Conservation (phyloP, 1,139 yeast genomes). For the Casaregolazyma suthepensis region DNA sequence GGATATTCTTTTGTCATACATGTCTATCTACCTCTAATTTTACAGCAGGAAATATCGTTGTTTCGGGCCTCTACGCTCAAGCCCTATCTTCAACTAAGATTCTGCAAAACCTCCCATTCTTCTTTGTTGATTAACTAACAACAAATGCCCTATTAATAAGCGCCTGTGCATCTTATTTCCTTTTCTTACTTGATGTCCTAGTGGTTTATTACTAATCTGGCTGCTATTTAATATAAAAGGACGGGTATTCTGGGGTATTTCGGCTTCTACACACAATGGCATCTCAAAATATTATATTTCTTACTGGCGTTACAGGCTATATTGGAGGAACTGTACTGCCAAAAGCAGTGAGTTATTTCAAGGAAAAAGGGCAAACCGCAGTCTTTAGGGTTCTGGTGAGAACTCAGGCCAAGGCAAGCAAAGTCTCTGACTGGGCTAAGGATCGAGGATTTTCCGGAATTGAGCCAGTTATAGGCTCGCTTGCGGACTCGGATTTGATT, state of each 20-base stretch:
- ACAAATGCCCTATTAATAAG: background rate
- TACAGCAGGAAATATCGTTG: no score
- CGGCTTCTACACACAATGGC: background rate
- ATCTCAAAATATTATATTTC: slow-evolving; percentile 11
- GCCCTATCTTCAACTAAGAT: no score
- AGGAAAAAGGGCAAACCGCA: slow-evolving; percentile 20
- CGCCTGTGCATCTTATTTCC: background rate
- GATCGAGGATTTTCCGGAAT: slow-evolving; percentile 13
- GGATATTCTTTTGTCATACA: background rate
- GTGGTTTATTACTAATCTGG: background rate
- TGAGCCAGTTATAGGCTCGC: slow-evolving; percentile 26
- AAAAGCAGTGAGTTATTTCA: slow-evolving; percentile 23
- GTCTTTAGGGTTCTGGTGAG: slow-evolving; percentile 30
- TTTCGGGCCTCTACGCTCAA: no score
- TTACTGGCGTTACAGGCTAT: slow-evolving; percentile 37
- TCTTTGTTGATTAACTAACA: background rate
- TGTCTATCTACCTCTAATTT: background rate
- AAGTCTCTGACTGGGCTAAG: slow-evolving; percentile 24
- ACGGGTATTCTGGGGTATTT: background rate
- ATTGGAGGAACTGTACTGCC: slow-evolving; percentile 35
- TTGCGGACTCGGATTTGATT: slow-evolving; percentile 28
- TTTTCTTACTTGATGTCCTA: background rate
- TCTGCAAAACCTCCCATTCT: background rate
- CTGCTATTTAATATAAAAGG: background rate
- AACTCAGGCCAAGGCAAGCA: slow-evolving; percentile 27